These are phyloP conservation scores for Chrysophaeum taylorii DNA, from an alignment of 352 stramenopile genomes.

Conservation along the genomic window DNA sequence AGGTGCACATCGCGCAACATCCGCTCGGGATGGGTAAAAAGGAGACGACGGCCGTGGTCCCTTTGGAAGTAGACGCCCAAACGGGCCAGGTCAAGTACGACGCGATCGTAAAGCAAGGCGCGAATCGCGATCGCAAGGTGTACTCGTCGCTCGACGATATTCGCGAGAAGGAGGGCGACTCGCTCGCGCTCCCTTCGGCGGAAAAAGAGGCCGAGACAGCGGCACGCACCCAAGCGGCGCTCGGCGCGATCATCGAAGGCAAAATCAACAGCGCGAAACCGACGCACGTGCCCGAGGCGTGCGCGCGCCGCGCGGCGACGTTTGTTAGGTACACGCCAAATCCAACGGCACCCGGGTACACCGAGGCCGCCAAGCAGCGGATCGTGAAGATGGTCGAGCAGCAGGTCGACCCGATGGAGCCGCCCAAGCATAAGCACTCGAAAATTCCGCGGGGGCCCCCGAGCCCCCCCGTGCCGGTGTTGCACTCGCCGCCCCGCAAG, in stretches of 20 bases:
- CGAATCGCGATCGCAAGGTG: slow-evolving; percentile 81
- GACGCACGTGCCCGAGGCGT: slow-evolving; percentile 47
- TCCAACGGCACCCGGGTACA: slow-evolving; percentile 78
- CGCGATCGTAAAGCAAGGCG: slow-evolving; percentile 88
- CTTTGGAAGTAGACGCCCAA: slow-evolving; percentile 81
- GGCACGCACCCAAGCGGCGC: slow-evolving; percentile 57
- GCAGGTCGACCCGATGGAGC: slow-evolving; percentile 97
- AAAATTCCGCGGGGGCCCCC: slow-evolving; percentile 79
- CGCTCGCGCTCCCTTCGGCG: slow-evolving; percentile 52
- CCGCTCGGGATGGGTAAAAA: slow-evolving; percentile 80
- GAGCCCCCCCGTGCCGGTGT: slow-evolving; percentile 74
- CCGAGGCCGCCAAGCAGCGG: slow-evolving; percentile 77
- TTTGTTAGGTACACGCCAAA: slow-evolving; percentile 83
- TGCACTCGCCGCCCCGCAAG: slow-evolving; percentile 71
- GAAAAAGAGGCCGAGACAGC: slow-evolving; percentile 55
- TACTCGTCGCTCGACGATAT: slow-evolving; percentile 84
- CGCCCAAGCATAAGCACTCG: slow-evolving; percentile 96
- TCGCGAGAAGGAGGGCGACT: slow-evolving; percentile 64
- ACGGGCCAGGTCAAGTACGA: slow-evolving; percentile 84
- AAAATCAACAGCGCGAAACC: slow-evolving; percentile 78
- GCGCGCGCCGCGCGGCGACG: slow-evolving; percentile 49
- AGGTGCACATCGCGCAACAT: slow-evolving; percentile 95
- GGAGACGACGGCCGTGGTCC: slow-evolving; percentile 57
- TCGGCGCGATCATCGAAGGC: slow-evolving; percentile 70
- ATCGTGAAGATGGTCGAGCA: slow-evolving; percentile 97